Evolutionary conservation across 306 rosid species (phyloP).

Genomic region (Purshia tridentata): DNA sequence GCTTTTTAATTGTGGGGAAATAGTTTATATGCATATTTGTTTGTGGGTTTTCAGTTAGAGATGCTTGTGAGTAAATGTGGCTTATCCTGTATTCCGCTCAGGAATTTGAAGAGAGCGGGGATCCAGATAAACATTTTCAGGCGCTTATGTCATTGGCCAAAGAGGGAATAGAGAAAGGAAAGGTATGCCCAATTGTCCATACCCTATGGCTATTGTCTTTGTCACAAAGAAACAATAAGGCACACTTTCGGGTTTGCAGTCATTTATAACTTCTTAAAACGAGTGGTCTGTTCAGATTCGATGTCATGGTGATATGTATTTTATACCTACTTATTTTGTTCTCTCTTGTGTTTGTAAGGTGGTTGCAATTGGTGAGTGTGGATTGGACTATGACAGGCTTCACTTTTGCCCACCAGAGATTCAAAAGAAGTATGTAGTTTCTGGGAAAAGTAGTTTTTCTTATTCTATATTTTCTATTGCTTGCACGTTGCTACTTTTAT

Average conservation of each 20-base stretch:
- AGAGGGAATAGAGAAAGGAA: conserved; percentile 92
- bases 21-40: not conserved
- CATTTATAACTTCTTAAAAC: not conserved
- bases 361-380: conserved; percentile 97
- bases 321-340: not conserved
- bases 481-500: not conserved
- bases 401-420: conserved; percentile 86
- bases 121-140: conserved; percentile 87
- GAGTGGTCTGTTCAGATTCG: not conserved
- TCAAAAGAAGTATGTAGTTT: conserved; percentile 71
- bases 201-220: not conserved
- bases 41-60: conserved; percentile 16
- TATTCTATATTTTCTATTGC: not conserved
- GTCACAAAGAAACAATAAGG: not conserved
- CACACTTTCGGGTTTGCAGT: not conserved
- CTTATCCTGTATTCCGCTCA: conserved; percentile 35
- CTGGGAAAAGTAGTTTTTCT: conserved; percentile 2
- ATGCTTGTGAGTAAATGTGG: conserved; percentile 27
- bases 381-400: conserved; percentile 91
- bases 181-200: conserved; percentile 42
- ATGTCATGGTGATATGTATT: not conserved
- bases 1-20: not conserved
- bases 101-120: conserved; percentile 91
- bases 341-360: conserved; percentile 45
- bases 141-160: conserved; percentile 77